A percentile compares a stretch with the other conserved stretches of the same genome.
These are phyloP conservation scores for Sporisorium graminicola DNA, from an alignment of 1,284 basidiomycete genomes.

Conservation along the genomic window DNA sequence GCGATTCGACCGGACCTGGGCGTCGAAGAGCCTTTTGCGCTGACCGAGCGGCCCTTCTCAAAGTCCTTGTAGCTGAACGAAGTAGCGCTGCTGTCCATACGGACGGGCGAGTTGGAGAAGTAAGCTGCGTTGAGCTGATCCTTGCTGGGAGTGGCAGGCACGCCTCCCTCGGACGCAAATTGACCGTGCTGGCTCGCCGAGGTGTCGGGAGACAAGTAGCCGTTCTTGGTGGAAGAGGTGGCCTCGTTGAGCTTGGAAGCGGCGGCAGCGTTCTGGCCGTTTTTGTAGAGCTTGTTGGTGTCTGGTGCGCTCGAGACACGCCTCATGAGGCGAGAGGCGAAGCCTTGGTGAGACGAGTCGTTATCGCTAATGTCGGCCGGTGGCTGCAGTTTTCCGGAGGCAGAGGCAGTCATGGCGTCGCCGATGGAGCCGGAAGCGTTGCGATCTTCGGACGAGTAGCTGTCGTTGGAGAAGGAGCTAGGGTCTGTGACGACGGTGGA, in stretches of 20 bases:
- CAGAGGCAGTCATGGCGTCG: constrained; percentile 44
- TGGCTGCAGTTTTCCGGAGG: constrained; percentile 49
- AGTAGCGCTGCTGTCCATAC: constrained; percentile 64
- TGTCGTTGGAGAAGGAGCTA: constrained; percentile 62
- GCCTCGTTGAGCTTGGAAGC: constrained; percentile 21
- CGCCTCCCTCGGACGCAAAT: constrained; percentile 28
- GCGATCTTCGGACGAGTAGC: constrained; percentile 53
- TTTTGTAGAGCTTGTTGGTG: constrained; percentile 86
- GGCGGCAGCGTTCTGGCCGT: constrained; percentile 29
- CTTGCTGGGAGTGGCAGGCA: constrained; percentile 23
- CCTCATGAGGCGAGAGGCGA: constrained; percentile 73
- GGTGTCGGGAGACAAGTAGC: constrained; percentile 73
- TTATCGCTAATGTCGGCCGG: constrained; percentile 39
- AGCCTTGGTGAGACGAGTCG: constrained; percentile 33
- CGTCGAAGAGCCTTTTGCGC: constrained; percentile 49
- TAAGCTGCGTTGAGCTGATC: constrained; percentile 33
- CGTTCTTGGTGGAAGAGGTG: constrained; percentile 25
- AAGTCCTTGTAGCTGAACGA: constrained; percentile 67
- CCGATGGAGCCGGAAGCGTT: constrained; percentile 42
- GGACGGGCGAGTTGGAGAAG: constrained; percentile 63
- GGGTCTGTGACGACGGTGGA: constrained; percentile 61
- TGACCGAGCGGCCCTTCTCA: constrained; percentile 50
- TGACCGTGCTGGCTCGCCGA: constrained; percentile 45
- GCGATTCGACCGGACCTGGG: constrained; percentile 55
- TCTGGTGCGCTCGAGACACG: constrained; percentile 97